Base-by-base conservation (phyloP, 2,329 filamentous ascomycete species). In the Teratosphaeria viscida region DNA sequence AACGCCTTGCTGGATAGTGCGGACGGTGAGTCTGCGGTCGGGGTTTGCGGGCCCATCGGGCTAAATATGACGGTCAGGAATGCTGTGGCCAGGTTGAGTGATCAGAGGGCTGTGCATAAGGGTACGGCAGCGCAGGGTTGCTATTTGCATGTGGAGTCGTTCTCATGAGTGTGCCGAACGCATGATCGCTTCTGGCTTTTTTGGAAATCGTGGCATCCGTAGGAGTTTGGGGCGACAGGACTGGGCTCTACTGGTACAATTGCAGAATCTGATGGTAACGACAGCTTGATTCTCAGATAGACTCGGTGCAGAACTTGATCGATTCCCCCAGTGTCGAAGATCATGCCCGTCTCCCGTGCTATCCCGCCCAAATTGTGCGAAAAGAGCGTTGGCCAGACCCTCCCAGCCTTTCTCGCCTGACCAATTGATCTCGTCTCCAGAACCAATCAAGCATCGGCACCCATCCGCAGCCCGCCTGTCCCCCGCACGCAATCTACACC, bases 51-150 rank as follows among this genome's bases (percentile, higher is more conserved):
- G 5, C 66, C 65, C 0, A 16, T 62, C 2, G 64, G 65, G 1
- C 55, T 70, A 49, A 64, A 61, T 8, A 61, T 58, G 43, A 63
- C 63, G 34, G 63, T 67, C 0, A 59, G 67, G 32, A 66, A 66
- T 16, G 58, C 56, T 2, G 58, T 68, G 12, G 66, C 64, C 0
- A 27, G 59, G 7, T 35, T 64, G 11, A 65, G 63, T 39, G 65
- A 68, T 59, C 56, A 65, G 54, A 59, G 65, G 16, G 66, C 66
- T 0, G 64, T 67, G 26, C 66, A 68, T n/a, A 67, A 67, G 52
- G 66, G 66, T 0, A 64, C 63, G 0, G 65, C 61, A 19, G 66
- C 67, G 19, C 66, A 68, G 54, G 66, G 66, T 11, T 61, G 61
- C 52, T 65, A 65, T 56, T 52, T 67, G 59, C 64, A 67, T 60